These are phyloP conservation scores for Pyricularia grisea DNA, from an alignment of 2,329 filamentous ascomycete species.

Conservation along the genomic window DNA sequence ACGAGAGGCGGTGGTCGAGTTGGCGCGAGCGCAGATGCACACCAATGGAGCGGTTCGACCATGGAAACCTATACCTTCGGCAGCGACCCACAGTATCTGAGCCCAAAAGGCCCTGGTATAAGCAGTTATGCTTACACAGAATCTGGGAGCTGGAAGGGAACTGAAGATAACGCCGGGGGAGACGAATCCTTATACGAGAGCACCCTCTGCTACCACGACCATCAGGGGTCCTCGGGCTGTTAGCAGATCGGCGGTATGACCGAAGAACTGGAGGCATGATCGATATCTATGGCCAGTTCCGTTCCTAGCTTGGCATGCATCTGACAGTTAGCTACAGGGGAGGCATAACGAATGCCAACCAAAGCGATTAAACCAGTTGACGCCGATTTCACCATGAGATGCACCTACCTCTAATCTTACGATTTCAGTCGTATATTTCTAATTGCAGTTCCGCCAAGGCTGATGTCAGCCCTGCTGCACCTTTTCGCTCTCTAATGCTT, in stretches of 20 bases:
- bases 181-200: constrained; percentile 11
- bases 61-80: constrained; percentile 10
- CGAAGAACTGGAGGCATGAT: not conserved
- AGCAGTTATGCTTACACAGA: not conserved
- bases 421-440: not conserved
- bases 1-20: constrained; percentile 26
- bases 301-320: not conserved
- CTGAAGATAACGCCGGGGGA: not conserved
- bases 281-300: not conserved
- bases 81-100: not conserved
- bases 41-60: constrained; percentile 21
- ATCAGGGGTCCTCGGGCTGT: constrained; percentile 7
- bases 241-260: not conserved
- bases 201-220: constrained; percentile 10
- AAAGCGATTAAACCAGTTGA: not conserved
- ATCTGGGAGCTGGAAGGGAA: not conserved
- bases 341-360: not conserved
- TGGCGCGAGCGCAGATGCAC: constrained; percentile 21
- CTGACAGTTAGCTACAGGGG: not conserved
- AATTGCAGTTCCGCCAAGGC: not conserved
- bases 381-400: not conserved
- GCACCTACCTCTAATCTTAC: not conserved
- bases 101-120: not conserved
- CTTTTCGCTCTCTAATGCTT: not conserved
- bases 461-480: not conserved